phyloP scores from a whole-genome alignment of 305 asterid species.

The Caryopteris hybrid region DNA sequence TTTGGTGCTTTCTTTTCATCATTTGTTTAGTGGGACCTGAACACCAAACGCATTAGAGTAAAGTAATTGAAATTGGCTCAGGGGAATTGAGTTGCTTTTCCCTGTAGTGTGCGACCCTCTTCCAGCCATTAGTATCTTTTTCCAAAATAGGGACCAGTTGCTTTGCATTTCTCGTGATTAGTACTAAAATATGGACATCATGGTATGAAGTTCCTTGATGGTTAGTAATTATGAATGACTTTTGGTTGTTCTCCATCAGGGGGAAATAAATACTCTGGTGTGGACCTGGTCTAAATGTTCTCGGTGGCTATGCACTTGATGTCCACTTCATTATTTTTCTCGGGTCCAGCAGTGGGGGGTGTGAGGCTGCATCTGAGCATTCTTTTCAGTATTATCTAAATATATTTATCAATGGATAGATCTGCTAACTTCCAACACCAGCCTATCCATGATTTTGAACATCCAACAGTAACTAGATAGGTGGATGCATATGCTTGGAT shows the following conservation, averaged over 20 bases:
- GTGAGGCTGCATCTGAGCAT: neutral
- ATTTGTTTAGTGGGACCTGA: neutral
- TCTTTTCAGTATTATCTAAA: neutral
- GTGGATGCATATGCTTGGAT: neutral
- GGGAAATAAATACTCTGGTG: neutral
- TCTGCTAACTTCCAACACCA: constrained; percentile 9
- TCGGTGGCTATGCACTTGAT: neutral
- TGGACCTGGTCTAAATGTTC: neutral
- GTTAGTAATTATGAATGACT: neutral
- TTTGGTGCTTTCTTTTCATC: constrained; percentile 1
- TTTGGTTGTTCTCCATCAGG: neutral
- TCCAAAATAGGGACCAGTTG: neutral
- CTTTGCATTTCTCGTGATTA: neutral
- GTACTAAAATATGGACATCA: constrained; percentile 9
- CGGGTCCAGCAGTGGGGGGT: neutral
- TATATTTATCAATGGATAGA: neutral
- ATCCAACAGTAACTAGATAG: neutral
- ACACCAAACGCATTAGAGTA: neutral
- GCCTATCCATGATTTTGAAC: no score
- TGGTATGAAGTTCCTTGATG: constrained; percentile 14
- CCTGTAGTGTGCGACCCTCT: neutral
- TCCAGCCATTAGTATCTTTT: neutral
- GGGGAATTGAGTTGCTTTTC: neutral
- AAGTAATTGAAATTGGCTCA: neutral
- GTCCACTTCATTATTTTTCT: neutral